Base-by-base conservation (phyloP, 352 stramenopile species). In the Pythium scleroteichum region DNA sequence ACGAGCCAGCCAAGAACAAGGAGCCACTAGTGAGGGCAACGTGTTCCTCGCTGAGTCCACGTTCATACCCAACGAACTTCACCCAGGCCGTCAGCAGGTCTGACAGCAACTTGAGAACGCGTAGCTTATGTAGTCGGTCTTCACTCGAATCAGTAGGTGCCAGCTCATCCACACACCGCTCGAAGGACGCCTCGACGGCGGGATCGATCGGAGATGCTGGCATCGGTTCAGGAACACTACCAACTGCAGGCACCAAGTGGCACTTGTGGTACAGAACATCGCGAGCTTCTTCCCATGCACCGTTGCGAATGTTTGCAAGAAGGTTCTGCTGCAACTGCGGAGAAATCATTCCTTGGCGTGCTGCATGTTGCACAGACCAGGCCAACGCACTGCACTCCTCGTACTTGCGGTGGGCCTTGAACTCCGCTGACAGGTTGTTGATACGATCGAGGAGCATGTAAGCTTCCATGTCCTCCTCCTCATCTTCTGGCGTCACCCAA, bases 261-360 rank as follows among this genome's bases (percentile, higher is more conserved):
- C 75, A 90, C 24, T 91, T 90, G 67, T 90, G 82, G 58, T 94
- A 92, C 56, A 94, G 47, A n/a, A 94, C 82, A 45, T 94, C 85
- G 5, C 82, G 75, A 0, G 75, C 82, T 65, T 94, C 80, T 39
- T 91, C 82, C 24, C 85, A 69, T 19, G 73, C 67, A 6, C 81
- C 81, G 7, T 75, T 64, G 20, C 78, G 73, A 46, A 93, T 89
- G 38, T 77, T 89, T 2, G 73, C 20, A 5, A 82, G 57, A 53
- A 93, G 46, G 44, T 87, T 90, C 50, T 90, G 81, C 47, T 90
- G 76, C 65, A 91, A 55, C 23, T 86, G 74, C n/a, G 72, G 58
- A 2, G 84, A 74, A 45, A 93, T 79, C 17, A 82, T 70, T 1
- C 84, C 78, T 53, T 87, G 74, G 14, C 77, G 72, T 33, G 76